phyloP scores from a whole-genome alignment of 306 rosid genomes.

The Echinosophora koreensis region DNA sequence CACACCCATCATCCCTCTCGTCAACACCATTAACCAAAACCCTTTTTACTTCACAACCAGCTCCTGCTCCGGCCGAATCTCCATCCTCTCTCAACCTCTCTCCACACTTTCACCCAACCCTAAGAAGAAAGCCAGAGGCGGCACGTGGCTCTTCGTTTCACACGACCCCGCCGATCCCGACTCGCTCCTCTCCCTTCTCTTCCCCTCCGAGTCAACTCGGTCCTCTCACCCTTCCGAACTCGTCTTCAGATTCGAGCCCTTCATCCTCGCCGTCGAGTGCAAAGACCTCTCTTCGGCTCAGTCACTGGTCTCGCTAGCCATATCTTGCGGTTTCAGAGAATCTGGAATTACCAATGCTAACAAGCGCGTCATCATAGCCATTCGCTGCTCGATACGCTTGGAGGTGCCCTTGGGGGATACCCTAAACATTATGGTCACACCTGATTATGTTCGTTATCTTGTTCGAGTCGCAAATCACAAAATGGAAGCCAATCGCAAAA shows the following conservation, averaged over 20 bases:
- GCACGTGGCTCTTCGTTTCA: conserved; percentile 85
- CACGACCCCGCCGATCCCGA: conserved; percentile 78
- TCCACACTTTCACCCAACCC: conserved; percentile 14
- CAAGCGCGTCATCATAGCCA: conserved; percentile 87
- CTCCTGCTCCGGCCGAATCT: conserved; percentile 93
- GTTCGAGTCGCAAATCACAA: conserved; percentile 78
- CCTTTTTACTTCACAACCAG: conserved; percentile 90
- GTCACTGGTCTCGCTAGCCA: conserved; percentile 78
- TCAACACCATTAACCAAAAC: conserved; percentile 69
- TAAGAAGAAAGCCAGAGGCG: conserved; percentile 89
- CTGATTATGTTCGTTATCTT: conserved; percentile 74
- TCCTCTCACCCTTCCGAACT: conserved; percentile 52
- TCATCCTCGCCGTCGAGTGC: conserved; percentile 88
- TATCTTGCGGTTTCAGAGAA: conserved; percentile 90
- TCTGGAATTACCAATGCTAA: conserved; percentile 80
- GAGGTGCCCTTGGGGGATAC: conserved; percentile 85
- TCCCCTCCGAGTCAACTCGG: conserved; percentile 55
- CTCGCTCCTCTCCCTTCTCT: conserved; percentile 67
- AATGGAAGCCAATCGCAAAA: conserved; percentile 79
- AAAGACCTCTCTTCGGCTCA: conserved; percentile 79
- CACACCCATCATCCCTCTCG: conserved; percentile 75
- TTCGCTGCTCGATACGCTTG: conserved; percentile 87
- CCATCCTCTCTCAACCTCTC: conserved; percentile 84
- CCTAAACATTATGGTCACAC: conserved; percentile 64
- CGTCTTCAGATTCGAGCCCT: conserved; percentile 92